Percentiles rank a stretch among this genome's conserved stretches.
Conservation (phyloP, 306 rosid genomes). For the Lablab purpureus region DNA sequence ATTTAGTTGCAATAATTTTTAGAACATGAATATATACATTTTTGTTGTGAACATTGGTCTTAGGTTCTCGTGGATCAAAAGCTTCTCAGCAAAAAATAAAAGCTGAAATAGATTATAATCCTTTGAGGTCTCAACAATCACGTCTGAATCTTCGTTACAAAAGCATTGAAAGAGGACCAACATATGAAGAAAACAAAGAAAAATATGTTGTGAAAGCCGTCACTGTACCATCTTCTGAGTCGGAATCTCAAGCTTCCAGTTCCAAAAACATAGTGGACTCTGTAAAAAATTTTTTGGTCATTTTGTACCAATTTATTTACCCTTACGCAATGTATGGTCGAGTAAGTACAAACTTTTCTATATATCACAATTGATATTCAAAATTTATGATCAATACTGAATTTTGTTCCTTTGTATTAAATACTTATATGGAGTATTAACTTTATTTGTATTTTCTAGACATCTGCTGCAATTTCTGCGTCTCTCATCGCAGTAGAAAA, state of each 20-base stretch:
- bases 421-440: neutral
- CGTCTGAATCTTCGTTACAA: neutral
- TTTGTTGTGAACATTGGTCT: neutral
- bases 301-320: constrained; percentile 64
- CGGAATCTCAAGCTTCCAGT: constrained; percentile 54
- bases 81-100: neutral
- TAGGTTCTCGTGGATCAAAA: neutral
- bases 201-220: constrained; percentile 42
- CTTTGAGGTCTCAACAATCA: neutral
- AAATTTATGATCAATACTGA: neutral
- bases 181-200: neutral
- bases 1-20: neutral
- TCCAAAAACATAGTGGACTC: constrained; percentile 42
- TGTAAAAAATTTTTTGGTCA: neutral
- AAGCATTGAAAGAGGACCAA: neutral
- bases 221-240: constrained; percentile 57
- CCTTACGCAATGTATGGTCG: constrained; percentile 73
- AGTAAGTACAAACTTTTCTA: constrained; percentile 51
- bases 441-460: neutral
- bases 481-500: constrained; percentile 68
- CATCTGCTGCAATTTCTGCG: neutral
- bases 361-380: neutral
- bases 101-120: neutral
- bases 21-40: neutral
- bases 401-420: neutral